These are phyloP conservation scores for Trichoderma arundinaceum DNA, from an alignment of 2,329 filamentous ascomycete genomes.

Conservation along the genomic window DNA sequence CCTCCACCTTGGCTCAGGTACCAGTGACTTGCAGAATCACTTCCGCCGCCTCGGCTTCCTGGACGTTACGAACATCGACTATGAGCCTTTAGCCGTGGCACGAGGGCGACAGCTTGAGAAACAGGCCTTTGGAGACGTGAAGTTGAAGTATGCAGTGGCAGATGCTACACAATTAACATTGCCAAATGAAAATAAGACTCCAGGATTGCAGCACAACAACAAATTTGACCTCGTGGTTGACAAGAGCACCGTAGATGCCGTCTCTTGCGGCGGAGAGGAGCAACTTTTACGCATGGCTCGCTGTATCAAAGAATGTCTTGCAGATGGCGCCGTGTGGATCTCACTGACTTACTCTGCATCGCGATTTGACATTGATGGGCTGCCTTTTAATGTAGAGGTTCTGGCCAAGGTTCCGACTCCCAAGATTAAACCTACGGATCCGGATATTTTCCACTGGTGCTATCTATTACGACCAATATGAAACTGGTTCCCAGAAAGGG, in stretches of 20 bases:
- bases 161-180: constrained; percentile 54
- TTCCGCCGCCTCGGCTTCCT: constrained; percentile 51
- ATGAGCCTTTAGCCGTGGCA: constrained; percentile 54
- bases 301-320: constrained; percentile 45
- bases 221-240: constrained; percentile 54
- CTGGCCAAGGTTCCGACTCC: constrained; percentile 50
- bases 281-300: constrained; percentile 48
- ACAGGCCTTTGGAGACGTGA: constrained; percentile 51
- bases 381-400: constrained; percentile 52
- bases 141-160: constrained; percentile 51
- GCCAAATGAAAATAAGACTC: neutral
- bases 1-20: constrained; percentile 56
- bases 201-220: neutral
- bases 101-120: constrained; percentile 51
- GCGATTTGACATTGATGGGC: constrained; percentile 47
- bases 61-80: constrained; percentile 56
- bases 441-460: constrained; percentile 54
- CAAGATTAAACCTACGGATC: constrained; percentile 50
- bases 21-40: constrained; percentile 56
- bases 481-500: neutral
- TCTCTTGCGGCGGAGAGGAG: constrained; percentile 52
- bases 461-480: constrained; percentile 49
- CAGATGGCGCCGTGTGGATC: constrained; percentile 51
- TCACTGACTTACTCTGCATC: constrained; percentile 54
- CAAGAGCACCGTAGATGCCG: constrained; percentile 57